These are phyloP conservation scores for Elaeagnus macrophylla DNA, from an alignment of 306 rosid species.

Conservation along the genomic window DNA sequence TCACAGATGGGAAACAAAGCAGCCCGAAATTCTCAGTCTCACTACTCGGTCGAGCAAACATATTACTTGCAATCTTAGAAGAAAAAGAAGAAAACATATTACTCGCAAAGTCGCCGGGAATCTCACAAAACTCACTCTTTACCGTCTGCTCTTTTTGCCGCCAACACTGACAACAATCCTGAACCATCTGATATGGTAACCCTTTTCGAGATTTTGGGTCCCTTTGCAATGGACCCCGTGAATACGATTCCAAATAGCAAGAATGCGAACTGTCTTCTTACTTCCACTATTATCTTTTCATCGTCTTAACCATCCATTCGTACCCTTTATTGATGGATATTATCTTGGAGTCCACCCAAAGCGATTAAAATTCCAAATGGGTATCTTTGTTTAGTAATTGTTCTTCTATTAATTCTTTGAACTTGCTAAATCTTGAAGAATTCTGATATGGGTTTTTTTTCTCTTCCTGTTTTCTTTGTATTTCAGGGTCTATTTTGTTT, in stretches of 20 bases:
- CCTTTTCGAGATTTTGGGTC: conserved; percentile 28
- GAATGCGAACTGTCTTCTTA: conserved; percentile 26
- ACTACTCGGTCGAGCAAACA: too few relatives aligned
- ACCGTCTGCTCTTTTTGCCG: conserved; percentile 32
- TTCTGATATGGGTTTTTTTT: conserved; percentile 26
- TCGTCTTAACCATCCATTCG: conserved; percentile 22
- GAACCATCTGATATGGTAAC: conserved; percentile 28
- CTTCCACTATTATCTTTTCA: conserved; percentile 31
- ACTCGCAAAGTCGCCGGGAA: conserved; percentile 10
- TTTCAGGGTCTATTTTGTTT: conserved; percentile 11
- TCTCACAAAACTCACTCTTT: conserved; percentile 13
- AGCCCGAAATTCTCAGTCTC: too few relatives aligned
- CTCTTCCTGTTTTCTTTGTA: neutral
- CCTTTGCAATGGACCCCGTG: conserved; percentile 41
- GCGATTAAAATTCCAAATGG: conserved; percentile 42
- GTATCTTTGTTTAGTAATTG: conserved; percentile 7
- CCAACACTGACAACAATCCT: conserved; percentile 30
- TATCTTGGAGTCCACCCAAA: conserved; percentile 40
- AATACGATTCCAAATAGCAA: conserved; percentile 38
- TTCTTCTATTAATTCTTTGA: conserved; percentile 8
- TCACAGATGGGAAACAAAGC: too few relatives aligned
- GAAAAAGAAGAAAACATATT: neutral
- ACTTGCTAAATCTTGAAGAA: conserved; percentile 21
- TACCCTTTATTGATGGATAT: neutral
- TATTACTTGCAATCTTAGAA: conserved; percentile 1